Evolutionary conservation across 73 alveolate species (phyloP).

Genomic region (Paramecium octaurelia): DNA sequence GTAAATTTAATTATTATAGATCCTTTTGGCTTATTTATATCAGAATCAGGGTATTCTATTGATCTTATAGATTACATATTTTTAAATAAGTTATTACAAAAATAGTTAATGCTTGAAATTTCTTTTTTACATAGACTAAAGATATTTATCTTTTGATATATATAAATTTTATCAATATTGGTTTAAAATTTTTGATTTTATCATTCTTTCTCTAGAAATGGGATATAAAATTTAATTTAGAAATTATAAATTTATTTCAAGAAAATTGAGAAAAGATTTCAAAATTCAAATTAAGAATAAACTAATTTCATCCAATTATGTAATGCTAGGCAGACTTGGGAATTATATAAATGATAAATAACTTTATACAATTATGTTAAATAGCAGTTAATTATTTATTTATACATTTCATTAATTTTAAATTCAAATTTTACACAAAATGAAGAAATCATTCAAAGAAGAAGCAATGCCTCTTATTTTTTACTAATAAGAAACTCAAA

Average conservation of each 20-base stretch:
- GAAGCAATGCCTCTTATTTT: conserved; percentile 27
- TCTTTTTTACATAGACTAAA: too few species aligned
- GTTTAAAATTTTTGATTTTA: background rate
- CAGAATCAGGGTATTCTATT: background rate
- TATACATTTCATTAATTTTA: conserved; percentile 14
- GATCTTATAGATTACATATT: background rate
- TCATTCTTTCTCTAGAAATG: background rate
- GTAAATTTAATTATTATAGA: too few species aligned
- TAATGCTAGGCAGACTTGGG: background rate
- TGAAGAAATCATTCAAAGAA: conserved; percentile 34
- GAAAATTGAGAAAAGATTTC: background rate
- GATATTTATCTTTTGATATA: too few species aligned
- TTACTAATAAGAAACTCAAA: background rate
- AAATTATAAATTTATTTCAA: background rate
- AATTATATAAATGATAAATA: too few species aligned
- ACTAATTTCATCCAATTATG: background rate
- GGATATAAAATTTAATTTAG: background rate
- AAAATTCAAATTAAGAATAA: background rate
- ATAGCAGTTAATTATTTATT: background rate
- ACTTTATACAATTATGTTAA: background rate
- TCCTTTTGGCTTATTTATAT: background rate
- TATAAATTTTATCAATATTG: too few species aligned
- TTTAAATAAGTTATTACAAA: background rate
- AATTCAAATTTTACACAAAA: conserved; percentile 22
- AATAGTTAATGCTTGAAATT: background rate